phyloP scores from a whole-genome alignment of 345 rosid species.

The Schrenkiella parvula region DNA sequence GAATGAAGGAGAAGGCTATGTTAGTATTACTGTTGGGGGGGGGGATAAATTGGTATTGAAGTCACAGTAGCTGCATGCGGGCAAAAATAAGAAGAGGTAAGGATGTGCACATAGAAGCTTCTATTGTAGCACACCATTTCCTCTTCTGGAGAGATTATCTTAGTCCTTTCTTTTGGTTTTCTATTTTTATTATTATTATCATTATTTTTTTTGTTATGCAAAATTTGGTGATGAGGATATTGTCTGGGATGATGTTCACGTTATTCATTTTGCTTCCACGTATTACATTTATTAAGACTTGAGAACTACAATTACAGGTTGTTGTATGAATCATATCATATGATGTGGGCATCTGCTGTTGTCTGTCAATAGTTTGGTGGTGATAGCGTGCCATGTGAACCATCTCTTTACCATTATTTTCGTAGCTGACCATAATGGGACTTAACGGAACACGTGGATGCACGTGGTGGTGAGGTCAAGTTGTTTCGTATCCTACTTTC shows the following conservation, averaged over 20 bases:
- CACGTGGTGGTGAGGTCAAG: constrained; percentile 23
- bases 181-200: background rate
- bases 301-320: constrained; percentile 2
- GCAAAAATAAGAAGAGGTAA: constrained; percentile 28
- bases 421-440: constrained; percentile 6
- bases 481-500: constrained; percentile 25
- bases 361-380: background rate
- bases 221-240: constrained; percentile 19
- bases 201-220: constrained; percentile 19
- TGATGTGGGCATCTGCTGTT: constrained; percentile 7
- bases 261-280: constrained; percentile 31
- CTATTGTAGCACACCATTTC: constrained; percentile 5
- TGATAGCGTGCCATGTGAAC: constrained; percentile 19
- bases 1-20: constrained; percentile 17
- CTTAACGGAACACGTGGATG: no score
- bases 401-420: constrained; percentile 15
- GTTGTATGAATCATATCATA: constrained; percentile 1
- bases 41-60: constrained; percentile 23
- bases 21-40: constrained; percentile 20
- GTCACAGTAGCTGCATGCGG: constrained; percentile 23
- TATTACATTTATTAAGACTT: constrained; percentile 13
- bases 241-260: constrained; percentile 24
- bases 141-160: constrained; percentile 20
- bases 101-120: constrained; percentile 20
- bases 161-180: constrained; percentile 14